phyloP scores from a whole-genome alignment of 306 rosid species.

The Quercus suber region DNA sequence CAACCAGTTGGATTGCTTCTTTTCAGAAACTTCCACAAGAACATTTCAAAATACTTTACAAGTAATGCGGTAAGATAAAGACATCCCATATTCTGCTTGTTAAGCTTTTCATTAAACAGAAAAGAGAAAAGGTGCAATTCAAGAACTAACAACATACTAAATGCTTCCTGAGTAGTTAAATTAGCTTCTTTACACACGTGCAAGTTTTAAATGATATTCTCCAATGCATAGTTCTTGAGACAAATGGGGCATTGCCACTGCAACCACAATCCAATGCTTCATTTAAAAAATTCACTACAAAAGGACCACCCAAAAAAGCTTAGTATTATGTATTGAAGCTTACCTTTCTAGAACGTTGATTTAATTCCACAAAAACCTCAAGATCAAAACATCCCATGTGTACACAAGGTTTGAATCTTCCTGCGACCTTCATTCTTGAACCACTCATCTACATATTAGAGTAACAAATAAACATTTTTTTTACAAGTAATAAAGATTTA shows the following conservation, averaged over 20 bases:
- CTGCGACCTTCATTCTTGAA: conserved; percentile 96
- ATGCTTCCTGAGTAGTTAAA: neutral
- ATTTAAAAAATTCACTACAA: neutral
- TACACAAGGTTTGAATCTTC: conserved; percentile 92
- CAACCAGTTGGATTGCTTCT: neutral
- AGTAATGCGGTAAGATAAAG: neutral
- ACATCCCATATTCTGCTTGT: neutral
- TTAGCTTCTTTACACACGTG: neutral
- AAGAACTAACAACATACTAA: neutral
- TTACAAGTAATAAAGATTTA: too few relatives aligned
- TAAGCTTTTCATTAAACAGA: neutral
- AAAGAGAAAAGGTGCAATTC: neutral
- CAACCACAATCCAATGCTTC: conserved; percentile 43
- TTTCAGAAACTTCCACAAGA: neutral
- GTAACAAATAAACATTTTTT: conserved; percentile 4
- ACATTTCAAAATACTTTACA: neutral
- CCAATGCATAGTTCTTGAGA: conserved; percentile 86
- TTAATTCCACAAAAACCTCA: conserved; percentile 93
- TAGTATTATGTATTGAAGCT: conserved; percentile 19
- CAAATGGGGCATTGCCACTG: conserved; percentile 99
- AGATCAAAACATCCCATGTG: conserved; percentile 99
- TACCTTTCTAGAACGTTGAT: conserved; percentile 96
- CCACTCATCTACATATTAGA: conserved; percentile 83
- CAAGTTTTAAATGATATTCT: conserved; percentile 74
- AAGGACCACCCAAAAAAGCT: neutral